Evolutionary conservation across 2,329 filamentous ascomycete genomes (phyloP).

Genomic region (Cercospora janseana): DNA sequence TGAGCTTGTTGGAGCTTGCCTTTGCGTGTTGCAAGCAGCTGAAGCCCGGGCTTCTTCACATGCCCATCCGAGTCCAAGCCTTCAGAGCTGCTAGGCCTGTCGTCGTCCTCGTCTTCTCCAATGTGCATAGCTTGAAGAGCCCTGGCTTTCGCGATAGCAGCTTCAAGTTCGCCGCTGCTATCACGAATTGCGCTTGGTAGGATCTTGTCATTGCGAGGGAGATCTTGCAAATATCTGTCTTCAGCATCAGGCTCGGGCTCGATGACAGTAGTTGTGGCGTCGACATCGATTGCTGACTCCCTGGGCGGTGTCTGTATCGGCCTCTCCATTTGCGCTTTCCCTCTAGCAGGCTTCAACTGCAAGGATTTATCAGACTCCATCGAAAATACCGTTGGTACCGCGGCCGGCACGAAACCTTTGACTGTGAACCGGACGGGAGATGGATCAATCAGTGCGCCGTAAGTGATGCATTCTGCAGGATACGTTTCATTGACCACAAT

Average conservation of each 20-base stretch:
- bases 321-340: conserved; percentile 42
- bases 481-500: conserved; percentile 52
- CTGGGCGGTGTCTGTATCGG: conserved; percentile 42
- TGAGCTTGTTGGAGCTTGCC: conserved; percentile 29
- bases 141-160: conserved; percentile 63
- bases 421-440: conserved; percentile 60
- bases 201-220: conserved; percentile 13
- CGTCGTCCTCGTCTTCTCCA: conserved; percentile 41
- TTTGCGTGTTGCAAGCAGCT: conserved; percentile 25
- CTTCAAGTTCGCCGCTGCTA: conserved; percentile 57
- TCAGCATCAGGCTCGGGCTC: neutral
- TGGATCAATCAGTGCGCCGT: conserved; percentile 49
- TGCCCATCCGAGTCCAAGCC: conserved; percentile 19
- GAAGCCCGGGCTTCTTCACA: conserved; percentile 3
- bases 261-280: neutral
- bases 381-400: conserved; percentile 14
- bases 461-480: conserved; percentile 46
- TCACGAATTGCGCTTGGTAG: conserved; percentile 3
- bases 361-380: conserved; percentile 41
- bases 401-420: conserved; percentile 20
- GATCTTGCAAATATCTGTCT: no score
- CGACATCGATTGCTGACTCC: conserved; percentile 36
- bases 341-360: conserved; percentile 49
- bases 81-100: conserved; percentile 32
- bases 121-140: conserved; percentile 57